Conservation (phyloP, 352 stramenopile genomes). For the Globisporangium abappressorium region DNA sequence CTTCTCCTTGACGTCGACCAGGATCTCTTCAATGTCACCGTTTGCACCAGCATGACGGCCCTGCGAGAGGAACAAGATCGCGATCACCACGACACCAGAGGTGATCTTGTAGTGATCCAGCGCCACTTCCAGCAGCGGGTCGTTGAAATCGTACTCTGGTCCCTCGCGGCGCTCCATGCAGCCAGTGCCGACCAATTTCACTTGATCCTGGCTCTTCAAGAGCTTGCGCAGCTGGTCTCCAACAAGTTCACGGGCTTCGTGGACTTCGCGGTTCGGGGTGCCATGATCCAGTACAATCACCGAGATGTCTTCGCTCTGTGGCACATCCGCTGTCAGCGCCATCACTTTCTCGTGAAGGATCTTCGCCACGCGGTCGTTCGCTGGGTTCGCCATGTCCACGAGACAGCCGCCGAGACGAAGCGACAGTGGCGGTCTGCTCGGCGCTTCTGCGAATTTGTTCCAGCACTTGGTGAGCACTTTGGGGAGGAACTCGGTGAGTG, state of each 20-base stretch:
- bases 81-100: slow-evolving; percentile 59
- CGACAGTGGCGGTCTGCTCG: slow-evolving; percentile 16
- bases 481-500: slow-evolving; percentile 74
- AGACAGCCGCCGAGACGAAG: slow-evolving; percentile 54
- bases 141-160: slow-evolving; percentile 75
- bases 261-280: slow-evolving; percentile 65
- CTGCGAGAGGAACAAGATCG: slow-evolving; percentile 76
- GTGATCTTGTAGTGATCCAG: slow-evolving; percentile 62
- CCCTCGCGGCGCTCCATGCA: slow-evolving; percentile 81
- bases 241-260: slow-evolving; percentile 62
- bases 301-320: slow-evolving; percentile 30
- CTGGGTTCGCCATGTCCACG: slow-evolving; percentile 42
- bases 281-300: slow-evolving; percentile 80
- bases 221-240: slow-evolving; percentile 42
- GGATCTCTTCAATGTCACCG: slow-evolving; percentile 77
- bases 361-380: slow-evolving; percentile 56
- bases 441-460: slow-evolving; percentile 2
- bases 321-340: slow-evolving; percentile 28
- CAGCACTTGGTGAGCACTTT: slow-evolving; percentile 51
- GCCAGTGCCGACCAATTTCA: slow-evolving; percentile 47
- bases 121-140: slow-evolving; percentile 65
- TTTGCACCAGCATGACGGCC: slow-evolving; percentile 69
- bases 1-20: slow-evolving; percentile 36
- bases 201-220: slow-evolving; percentile 32
- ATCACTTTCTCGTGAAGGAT: slow-evolving; percentile 59